A percentile compares a stretch with the other conserved stretches of the same genome.
Evolutionary conservation across 1,284 basidiomycete species (phyloP).

Genomic region (Cryptococcus amylolentus): DNA sequence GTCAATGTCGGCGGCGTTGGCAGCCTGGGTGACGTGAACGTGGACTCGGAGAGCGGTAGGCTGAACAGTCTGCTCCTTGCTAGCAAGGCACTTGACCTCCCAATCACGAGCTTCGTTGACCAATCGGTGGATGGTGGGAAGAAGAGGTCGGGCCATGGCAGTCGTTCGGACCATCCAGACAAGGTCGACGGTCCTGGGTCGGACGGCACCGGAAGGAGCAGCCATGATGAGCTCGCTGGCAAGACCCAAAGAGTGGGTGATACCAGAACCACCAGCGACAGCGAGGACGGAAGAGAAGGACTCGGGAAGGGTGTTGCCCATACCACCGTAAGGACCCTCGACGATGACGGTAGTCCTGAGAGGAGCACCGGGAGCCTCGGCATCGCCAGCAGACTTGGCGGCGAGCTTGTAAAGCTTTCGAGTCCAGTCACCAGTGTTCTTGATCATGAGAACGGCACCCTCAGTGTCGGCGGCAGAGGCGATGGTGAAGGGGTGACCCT

Average conservation of each 20-base stretch:
- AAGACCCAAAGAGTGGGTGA: slow-evolving; percentile 39
- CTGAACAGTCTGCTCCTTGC: slow-evolving; percentile 16
- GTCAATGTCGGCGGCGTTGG: slow-evolving; percentile 31
- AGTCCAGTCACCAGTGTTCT: slow-evolving; percentile 45
- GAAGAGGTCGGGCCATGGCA: slow-evolving; percentile 36
- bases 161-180: slow-evolving; percentile 46
- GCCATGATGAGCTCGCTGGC: slow-evolving; percentile 39
- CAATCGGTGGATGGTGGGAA: slow-evolving; percentile 34
- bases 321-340: slow-evolving; percentile 48
- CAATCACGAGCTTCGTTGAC: slow-evolving; percentile 37
- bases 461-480: slow-evolving; percentile 43
- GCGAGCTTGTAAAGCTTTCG: slow-evolving; percentile 29
- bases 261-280: slow-evolving; percentile 47
- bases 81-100: slow-evolving; percentile 29
- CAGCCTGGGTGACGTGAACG: slow-evolving; percentile 42
- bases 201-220: slow-evolving; percentile 42
- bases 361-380: slow-evolving; percentile 6
- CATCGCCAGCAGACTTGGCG: slow-evolving; percentile 1
- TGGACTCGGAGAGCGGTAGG: slow-evolving; percentile 40
- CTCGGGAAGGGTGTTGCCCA: slow-evolving; percentile 41
- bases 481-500: slow-evolving; percentile 50
- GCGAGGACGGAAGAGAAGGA: slow-evolving; percentile 46
- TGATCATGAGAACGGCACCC: slow-evolving; percentile 39
- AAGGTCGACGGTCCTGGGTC: slow-evolving; percentile 43
- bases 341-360: slow-evolving; percentile 26